phyloP scores from a whole-genome alignment of 257 asterid species.

The Ajuga chamaepitys region DNA sequence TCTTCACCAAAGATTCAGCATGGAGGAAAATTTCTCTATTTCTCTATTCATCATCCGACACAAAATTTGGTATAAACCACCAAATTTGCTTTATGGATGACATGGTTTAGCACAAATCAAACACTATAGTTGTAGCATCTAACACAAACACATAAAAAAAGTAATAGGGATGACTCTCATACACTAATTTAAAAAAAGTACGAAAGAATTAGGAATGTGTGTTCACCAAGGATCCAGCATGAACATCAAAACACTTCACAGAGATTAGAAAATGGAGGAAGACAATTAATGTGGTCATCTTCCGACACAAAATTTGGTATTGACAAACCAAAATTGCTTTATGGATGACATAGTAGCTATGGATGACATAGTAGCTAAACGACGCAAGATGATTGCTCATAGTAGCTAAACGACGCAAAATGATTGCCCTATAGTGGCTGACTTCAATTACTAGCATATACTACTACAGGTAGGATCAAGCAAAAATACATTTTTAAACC shows the following conservation, averaged over 20 bases:
- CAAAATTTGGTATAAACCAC: constrained; percentile 15
- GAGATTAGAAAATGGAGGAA: constrained; percentile 8
- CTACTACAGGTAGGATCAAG: neutral
- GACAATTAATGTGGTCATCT: constrained; percentile 15
- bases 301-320: constrained; percentile 19
- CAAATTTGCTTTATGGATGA: constrained; percentile 31
- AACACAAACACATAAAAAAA: too few relatives aligned
- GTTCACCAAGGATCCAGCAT: constrained; percentile 5
- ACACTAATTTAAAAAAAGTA: too few relatives aligned
- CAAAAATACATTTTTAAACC: neutral
- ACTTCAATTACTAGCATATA: neutral
- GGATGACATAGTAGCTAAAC: too few relatives aligned
- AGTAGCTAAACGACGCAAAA: too few relatives aligned
- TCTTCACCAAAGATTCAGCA: constrained; percentile 4
- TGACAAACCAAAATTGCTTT: constrained; percentile 18
- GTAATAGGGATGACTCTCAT: too few relatives aligned
- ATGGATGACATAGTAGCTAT: neutral
- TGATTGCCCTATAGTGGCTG: neutral
- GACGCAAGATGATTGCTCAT: too few relatives aligned
- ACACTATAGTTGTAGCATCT: too few relatives aligned
- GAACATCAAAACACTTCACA: constrained; percentile 9
- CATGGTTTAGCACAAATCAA: too few relatives aligned
- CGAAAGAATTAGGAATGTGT: neutral
- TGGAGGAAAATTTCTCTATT: constrained; percentile 12
- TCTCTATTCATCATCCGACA: constrained; percentile 36